Evolutionary conservation across 169 alveolate genomes (phyloP).

Genomic region (Blepharisma undulans): DNA sequence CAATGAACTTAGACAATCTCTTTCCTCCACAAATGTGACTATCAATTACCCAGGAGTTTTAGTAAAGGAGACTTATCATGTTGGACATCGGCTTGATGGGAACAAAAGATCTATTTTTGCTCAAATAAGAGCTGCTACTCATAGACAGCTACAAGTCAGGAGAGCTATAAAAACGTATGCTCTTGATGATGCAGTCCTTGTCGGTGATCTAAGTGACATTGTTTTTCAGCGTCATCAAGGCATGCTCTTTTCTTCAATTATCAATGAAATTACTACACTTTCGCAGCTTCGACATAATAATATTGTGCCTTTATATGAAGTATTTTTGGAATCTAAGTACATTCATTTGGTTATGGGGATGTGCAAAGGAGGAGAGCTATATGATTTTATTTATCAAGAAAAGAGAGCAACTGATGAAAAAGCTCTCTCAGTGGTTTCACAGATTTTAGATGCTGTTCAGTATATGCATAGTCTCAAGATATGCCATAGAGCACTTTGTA

Average conservation of each 20-base stretch:
- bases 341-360: conserved; percentile 61
- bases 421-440: conserved; percentile 50
- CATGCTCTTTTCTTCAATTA: conserved; percentile 6
- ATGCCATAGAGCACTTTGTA: conserved; percentile 69
- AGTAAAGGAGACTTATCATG: background rate
- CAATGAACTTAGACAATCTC: background rate
- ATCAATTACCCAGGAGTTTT: background rate
- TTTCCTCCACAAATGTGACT: background rate
- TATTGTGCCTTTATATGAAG: conserved; percentile 59
- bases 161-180: conserved; percentile 23
- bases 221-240: background rate
- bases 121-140: background rate
- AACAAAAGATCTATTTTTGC: background rate
- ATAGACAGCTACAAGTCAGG: background rate
- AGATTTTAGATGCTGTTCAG: conserved; percentile 61
- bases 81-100: conserved; percentile 34
- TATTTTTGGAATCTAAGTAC: conserved; percentile 49
- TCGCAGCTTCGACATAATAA: conserved; percentile 63
- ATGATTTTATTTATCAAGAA: conserved; percentile 38
- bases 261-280: conserved; percentile 53
- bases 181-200: conserved; percentile 23
- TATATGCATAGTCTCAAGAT: conserved; percentile 59
- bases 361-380: conserved; percentile 72
- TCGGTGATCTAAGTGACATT: background rate
- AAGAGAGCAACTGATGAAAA: conserved; percentile 43